These are phyloP conservation scores for Hibiscus mutabilis DNA, from an alignment of 345 rosid species.

Conservation along the genomic window DNA sequence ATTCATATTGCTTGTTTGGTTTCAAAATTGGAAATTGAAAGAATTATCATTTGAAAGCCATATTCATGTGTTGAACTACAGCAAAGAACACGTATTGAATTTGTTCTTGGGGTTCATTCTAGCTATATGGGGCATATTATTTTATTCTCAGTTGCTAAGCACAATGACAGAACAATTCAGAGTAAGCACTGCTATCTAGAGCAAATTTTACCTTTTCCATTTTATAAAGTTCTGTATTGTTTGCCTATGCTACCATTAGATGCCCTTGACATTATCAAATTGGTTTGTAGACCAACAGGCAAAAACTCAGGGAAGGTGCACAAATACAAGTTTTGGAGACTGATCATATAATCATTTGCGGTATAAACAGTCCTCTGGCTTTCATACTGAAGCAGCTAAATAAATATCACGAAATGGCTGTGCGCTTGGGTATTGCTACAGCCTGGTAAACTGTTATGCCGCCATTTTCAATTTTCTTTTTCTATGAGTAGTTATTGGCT, in stretches of 20 bases:
- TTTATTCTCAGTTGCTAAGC: conserved; percentile 89
- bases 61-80: conserved; percentile 38
- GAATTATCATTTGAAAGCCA: conserved; percentile 21
- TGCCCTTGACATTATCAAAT: background rate
- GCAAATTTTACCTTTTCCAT: background rate
- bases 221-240: background rate
- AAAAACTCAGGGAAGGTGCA: conserved; percentile 89
- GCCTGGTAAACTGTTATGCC: conserved; percentile 52
- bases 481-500: conserved; percentile 5
- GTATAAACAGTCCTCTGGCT: conserved; percentile 66
- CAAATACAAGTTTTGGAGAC: conserved; percentile 88
- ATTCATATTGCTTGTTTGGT: conserved; percentile 8
- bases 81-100: conserved; percentile 90
- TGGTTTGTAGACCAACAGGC: conserved; percentile 72
- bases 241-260: background rate
- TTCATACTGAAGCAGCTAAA: conserved; percentile 87
- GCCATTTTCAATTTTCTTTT: background rate
- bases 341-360: conserved; percentile 91
- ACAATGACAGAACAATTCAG: conserved; percentile 97
- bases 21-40: background rate
- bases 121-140: conserved; percentile 91
- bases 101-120: conserved; percentile 81
- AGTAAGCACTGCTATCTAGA: conserved; percentile 31
- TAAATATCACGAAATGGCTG: conserved; percentile 82
- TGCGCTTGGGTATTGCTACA: conserved; percentile 89